A percentile compares a stretch with the other conserved stretches of the same genome.
These are phyloP conservation scores for Centaurea solstitialis DNA, from an alignment of 129 eudicot species.

Conservation along the genomic window DNA sequence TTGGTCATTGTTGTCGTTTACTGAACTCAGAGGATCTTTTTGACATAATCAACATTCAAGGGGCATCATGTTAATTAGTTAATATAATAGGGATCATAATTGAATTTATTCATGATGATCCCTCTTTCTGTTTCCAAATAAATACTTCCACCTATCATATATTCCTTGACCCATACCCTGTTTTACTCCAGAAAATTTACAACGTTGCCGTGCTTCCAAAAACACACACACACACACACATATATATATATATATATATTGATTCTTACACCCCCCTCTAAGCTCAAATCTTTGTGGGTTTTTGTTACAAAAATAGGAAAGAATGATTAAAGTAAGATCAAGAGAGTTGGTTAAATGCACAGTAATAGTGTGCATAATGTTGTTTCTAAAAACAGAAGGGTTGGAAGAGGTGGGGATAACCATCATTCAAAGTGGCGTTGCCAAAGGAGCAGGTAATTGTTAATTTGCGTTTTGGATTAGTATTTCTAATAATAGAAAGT, in stretches of 20 bases:
- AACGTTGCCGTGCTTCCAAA: slow-evolving; percentile 10
- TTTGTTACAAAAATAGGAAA: not conserved
- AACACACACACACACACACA: slow-evolving; percentile 3
- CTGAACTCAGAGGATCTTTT: not conserved
- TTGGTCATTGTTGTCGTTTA: not conserved
- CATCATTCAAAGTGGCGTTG: slow-evolving; percentile 36
- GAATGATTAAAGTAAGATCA: slow-evolving; percentile 5
- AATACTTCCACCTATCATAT: slow-evolving; percentile 4
- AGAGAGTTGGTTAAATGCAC: slow-evolving; percentile 9
- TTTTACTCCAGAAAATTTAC: not conserved
- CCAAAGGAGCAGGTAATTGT: slow-evolving; percentile 48
- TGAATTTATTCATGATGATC: not conserved
- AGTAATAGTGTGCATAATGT: slow-evolving; percentile 17
- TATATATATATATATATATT: not conserved
- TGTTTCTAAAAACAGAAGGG: slow-evolving; percentile 17
- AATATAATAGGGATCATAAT: not conserved
- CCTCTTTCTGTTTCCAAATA: slow-evolving; percentile 3
- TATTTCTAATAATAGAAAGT: not conserved
- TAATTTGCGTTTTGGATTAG: not conserved
- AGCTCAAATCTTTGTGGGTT: slow-evolving; percentile 1
- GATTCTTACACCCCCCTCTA: not conserved
- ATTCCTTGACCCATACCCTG: slow-evolving; percentile 28
- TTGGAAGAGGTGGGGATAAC: slow-evolving; percentile 16
- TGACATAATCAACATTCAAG: not conserved
- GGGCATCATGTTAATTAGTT: not conserved